Base-by-base conservation (phyloP, 306 rosid species). In the Ormosia semicastrata region DNA sequence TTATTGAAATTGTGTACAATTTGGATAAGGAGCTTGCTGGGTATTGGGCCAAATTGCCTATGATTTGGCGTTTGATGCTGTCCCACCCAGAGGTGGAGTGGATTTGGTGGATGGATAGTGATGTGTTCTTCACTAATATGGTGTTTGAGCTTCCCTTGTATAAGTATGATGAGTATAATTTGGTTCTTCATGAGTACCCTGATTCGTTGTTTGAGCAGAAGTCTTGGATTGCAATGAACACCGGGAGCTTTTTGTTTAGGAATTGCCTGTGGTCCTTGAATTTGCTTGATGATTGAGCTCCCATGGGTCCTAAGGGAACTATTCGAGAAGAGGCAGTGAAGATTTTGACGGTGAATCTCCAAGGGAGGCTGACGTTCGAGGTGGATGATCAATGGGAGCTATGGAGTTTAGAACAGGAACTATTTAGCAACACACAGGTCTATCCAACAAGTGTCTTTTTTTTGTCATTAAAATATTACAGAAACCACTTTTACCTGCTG, bases 271-370 rank as follows among this genome's bases (percentile, higher is more conserved):
- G 99, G 99, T 90, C 97, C 40, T 68, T 95, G 89, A 98, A 93
- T 87, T 92, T 95, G 93, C 93, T 95, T 50, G 99, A 95, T 88
- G 94, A 62, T 18, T 95, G 99, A 98, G 98, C 99, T 80, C 99
- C 99, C 0, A 95, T 95, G 99, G 99, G 99, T 11, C 99, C 99
- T 0, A 95, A 93, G 67, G 98, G 99, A 43, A 86, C 85, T 0
- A 74, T 90, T 30, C 86, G 99, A 0, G 98, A 96, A 17, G 98
- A 96, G 84, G 98, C 98, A 0, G 99, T 98, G 44, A 93, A 87
- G 90, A 43, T 96, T 60, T 82, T 96, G 88, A 96, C 98, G 0
- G 98, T 98, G 0, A 77, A 91, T 75, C 86, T 96, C 85, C 93
- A 96, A 91, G 99, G 99, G 9, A 85, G 99, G 71, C 99, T 98